Evolutionary conservation across 2,329 filamentous ascomycete species (phyloP).

Genomic region (Nemania serpens): DNA sequence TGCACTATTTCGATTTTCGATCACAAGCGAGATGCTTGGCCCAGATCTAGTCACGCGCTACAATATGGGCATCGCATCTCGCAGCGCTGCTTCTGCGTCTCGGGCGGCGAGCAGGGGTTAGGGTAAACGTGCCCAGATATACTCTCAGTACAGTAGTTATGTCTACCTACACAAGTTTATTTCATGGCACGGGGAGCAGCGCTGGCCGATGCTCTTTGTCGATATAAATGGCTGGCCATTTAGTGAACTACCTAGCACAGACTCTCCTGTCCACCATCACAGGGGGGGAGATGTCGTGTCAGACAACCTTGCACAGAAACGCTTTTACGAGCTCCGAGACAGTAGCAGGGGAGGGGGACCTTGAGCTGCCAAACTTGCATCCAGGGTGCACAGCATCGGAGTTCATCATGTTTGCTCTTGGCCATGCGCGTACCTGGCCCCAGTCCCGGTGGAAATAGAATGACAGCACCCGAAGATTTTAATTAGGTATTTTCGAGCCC

Average conservation of each 20-base stretch:
- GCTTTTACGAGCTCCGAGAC: conserved; percentile 11
- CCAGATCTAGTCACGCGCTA: conserved; percentile 26
- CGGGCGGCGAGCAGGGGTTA: conserved; percentile 20
- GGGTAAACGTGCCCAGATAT: neutral
- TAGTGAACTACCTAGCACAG: neutral
- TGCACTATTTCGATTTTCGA: conserved; percentile 13
- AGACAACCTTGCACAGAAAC: conserved; percentile 7
- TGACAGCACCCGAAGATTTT: conserved; percentile 9
- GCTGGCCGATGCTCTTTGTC: neutral
- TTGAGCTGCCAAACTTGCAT: conserved; percentile 40
- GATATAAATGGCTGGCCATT: neutral
- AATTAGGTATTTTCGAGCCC: conserved; percentile 2
- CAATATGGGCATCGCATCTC: conserved; percentile 25
- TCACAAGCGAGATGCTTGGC: conserved; percentile 30
- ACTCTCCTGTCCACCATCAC: conserved; percentile 10
- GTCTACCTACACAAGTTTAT: neutral
- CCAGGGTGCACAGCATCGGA: conserved; percentile 36
- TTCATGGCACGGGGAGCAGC: conserved; percentile 8
- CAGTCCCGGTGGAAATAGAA: conserved; percentile 5
- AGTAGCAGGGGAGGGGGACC: neutral
- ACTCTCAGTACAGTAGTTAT: neutral
- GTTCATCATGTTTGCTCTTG: conserved; percentile 33
- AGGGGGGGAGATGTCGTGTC: conserved; percentile 3
- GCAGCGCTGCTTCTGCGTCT: conserved; percentile 15
- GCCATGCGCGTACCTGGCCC: conserved; percentile 26